Conservation (phyloP, 129 eudicot genomes). For the Saposhnikovia divaricata region DNA sequence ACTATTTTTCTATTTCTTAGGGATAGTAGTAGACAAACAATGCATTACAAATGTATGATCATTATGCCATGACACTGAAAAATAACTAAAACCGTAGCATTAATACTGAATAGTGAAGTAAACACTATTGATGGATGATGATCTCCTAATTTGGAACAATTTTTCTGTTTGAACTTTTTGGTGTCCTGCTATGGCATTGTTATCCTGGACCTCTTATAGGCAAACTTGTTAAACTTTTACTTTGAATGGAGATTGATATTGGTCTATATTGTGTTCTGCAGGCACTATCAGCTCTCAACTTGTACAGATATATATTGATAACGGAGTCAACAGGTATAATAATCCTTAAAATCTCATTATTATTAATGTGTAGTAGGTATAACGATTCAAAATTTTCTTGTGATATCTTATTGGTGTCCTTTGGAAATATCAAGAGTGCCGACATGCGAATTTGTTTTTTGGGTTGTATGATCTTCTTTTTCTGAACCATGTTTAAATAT, state of each 20-base stretch:
- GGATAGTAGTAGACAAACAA: background rate
- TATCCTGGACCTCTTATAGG: slow-evolving; percentile 4
- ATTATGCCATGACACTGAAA: background rate
- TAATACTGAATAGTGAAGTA: background rate
- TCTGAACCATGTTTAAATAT: background rate
- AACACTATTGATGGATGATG: background rate
- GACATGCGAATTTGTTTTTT: background rate
- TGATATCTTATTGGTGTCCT: background rate
- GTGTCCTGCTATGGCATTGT: background rate
- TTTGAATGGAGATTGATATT: slow-evolving; percentile 17
- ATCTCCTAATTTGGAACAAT: background rate
- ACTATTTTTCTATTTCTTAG: background rate
- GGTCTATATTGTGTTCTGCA: slow-evolving; percentile 25
- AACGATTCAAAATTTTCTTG: background rate
- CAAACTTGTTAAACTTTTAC: background rate
- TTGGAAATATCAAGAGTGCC: background rate
- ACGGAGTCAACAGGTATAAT: slow-evolving; percentile 74
- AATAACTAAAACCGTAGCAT: background rate
- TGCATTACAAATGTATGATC: background rate
- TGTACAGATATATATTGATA: slow-evolving; percentile 71
- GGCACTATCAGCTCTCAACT: slow-evolving; percentile 81
- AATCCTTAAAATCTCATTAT: background rate
- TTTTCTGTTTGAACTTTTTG: background rate
- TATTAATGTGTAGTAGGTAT: background rate
- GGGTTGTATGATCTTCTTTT: background rate